These are phyloP conservation scores for Sarcodon aspratus DNA, from an alignment of 768 basidiomycete species.

Conservation along the genomic window DNA sequence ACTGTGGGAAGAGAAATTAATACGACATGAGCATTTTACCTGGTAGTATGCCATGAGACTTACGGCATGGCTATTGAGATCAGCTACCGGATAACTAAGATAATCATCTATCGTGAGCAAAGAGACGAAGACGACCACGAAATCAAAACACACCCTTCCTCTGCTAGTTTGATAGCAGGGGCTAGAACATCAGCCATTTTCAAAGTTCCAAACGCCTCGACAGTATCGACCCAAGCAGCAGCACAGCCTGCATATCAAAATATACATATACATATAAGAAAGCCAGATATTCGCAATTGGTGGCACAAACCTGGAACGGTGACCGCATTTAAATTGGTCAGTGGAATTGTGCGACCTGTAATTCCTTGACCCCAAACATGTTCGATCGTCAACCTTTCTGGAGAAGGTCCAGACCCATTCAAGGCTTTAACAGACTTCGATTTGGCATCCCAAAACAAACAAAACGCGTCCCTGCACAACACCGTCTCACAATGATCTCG, in stretches of 20 bases:
- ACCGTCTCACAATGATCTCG: background rate
- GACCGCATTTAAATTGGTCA: constrained; percentile 80
- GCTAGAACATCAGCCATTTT: constrained; percentile 65
- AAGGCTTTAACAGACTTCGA: constrained; percentile 76
- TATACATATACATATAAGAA: background rate
- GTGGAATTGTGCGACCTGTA: constrained; percentile 56
- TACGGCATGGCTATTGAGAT: constrained; percentile 57
- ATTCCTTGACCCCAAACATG: constrained; percentile 62
- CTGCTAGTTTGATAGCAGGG: constrained; percentile 86
- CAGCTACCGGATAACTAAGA: constrained; percentile 77
- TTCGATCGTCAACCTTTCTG: constrained; percentile 67
- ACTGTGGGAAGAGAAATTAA: constrained; percentile 21
- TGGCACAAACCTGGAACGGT: constrained; percentile 59
- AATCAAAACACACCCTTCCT: constrained; percentile 59
- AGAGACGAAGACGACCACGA: background rate
- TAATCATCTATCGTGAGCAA: background rate
- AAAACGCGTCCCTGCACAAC: constrained; percentile 67
- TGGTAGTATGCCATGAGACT: constrained; percentile 3
- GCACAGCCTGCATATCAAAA: constrained; percentile 55
- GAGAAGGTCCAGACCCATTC: constrained; percentile 88
- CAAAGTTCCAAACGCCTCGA: constrained; percentile 74
- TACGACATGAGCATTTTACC: constrained; percentile 7
- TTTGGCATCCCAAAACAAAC: constrained; percentile 82
- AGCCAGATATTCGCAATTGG: background rate
- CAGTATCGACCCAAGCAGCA: constrained; percentile 89